Conservation (phyloP, 495 filamentous ascomycete genomes). For the Schizothecium vesticola region DNA sequence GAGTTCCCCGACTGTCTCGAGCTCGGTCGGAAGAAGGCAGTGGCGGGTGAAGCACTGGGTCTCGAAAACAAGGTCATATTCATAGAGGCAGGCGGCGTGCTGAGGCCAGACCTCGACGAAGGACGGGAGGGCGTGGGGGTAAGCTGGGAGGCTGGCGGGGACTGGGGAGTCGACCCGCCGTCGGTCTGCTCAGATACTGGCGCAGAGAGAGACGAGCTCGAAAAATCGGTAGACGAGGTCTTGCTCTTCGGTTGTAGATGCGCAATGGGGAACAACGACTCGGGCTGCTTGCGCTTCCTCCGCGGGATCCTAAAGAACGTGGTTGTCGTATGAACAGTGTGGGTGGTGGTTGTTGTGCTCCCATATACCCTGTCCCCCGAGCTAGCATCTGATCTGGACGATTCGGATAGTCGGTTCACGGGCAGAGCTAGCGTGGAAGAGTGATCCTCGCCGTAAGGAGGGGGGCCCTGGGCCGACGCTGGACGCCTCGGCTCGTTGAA, state of each 20-base stretch:
- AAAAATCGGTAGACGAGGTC: conserved; percentile 24
- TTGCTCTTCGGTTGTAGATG: conserved; percentile 76
- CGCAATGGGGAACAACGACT: conserved; percentile 64
- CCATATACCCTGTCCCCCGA: conserved; percentile 66
- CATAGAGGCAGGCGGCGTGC: conserved; percentile 30
- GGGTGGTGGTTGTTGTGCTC: conserved; percentile 56
- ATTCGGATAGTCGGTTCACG: conserved; percentile 75
- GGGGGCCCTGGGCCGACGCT: conserved; percentile 48
- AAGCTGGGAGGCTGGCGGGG: conserved; percentile 21
- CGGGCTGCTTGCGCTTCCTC: conserved; percentile 68
- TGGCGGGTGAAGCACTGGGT: conserved; percentile 45
- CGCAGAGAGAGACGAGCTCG: conserved; percentile 25
- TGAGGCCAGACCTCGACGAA: conserved; percentile 40
- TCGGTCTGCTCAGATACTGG: conserved; percentile 20
- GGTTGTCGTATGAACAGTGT: conserved; percentile 57
- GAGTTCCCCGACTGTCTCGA: conserved; percentile 69
- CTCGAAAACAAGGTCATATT: conserved; percentile 23
- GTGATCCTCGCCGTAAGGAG: conserved; percentile 61
- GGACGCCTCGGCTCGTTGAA: conserved; percentile 65
- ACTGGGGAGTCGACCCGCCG: conserved; percentile 11
- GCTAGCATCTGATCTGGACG: conserved; percentile 84
- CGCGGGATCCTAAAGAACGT: conserved; percentile 79
- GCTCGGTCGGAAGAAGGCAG: conserved; percentile 53
- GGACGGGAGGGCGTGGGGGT: conserved; percentile 48
- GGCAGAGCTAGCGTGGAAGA: conserved; percentile 62